phyloP scores from a whole-genome alignment of 2,329 filamentous ascomycete genomes.

The Dothiorella sarmentorum region DNA sequence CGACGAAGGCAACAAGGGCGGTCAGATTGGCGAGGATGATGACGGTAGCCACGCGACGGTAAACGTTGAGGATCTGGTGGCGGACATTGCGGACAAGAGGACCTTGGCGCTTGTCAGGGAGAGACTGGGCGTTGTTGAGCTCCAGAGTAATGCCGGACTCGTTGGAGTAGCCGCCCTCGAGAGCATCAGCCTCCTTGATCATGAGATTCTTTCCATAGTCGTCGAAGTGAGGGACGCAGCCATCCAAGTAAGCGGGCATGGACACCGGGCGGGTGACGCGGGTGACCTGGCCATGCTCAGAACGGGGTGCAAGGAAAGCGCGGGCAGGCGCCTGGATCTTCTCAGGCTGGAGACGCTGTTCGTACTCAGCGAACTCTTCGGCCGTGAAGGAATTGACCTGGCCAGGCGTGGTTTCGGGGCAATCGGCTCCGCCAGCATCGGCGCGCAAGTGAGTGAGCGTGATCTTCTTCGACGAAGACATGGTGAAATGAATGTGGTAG shows the following conservation, averaged over 20 bases:
- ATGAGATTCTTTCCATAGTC: slow-evolving; percentile 10
- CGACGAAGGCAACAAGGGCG: slow-evolving; percentile 23
- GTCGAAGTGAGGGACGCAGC: slow-evolving; percentile 4
- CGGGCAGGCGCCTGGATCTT: background rate
- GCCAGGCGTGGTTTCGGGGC: background rate
- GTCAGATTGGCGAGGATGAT: slow-evolving; percentile 40
- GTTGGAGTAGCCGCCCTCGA: background rate
- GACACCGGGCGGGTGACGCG: background rate
- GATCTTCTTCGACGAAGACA: background rate
- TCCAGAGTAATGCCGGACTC: background rate
- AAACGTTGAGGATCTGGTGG: slow-evolving; percentile 27
- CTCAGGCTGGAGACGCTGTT: slow-evolving; percentile 5
- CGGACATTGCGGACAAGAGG: slow-evolving; percentile 21
- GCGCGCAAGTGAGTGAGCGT: background rate
- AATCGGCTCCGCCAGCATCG: background rate
- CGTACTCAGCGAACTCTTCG: slow-evolving; percentile 6
- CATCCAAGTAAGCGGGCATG: background rate
- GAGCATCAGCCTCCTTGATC: background rate
- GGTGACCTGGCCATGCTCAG: background rate
- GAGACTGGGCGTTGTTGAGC: background rate
- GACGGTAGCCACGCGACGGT: slow-evolving; percentile 43
- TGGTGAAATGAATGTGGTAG: background rate
- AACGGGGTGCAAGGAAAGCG: background rate
- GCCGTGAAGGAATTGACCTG: slow-evolving; percentile 6
- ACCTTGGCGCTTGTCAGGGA: slow-evolving; percentile 19